Percentiles rank a stretch among this genome's conserved stretches.
Conservation (phyloP, 164 flowering plant genomes). For the Hamamelis virginiana region DNA sequence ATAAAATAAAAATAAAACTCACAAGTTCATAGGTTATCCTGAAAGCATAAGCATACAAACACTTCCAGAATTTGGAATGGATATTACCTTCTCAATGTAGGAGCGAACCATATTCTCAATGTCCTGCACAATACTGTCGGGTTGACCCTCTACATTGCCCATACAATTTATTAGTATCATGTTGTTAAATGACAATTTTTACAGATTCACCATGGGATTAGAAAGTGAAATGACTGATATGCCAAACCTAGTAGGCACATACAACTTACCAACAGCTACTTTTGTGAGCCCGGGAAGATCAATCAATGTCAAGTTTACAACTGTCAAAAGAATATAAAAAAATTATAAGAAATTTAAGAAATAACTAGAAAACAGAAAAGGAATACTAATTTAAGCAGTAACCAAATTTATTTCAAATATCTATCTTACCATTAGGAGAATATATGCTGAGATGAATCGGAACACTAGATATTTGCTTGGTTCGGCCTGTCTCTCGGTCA, state of each 20-base stretch:
- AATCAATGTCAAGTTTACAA: conserved; percentile 52
- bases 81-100: conserved; percentile 74
- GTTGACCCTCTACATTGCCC: conserved; percentile 58
- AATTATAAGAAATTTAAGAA: neutral
- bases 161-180: conserved; percentile 6
- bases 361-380: neutral
- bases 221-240: neutral
- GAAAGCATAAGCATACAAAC: no score
- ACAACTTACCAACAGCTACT: conserved; percentile 48
- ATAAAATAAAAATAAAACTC: no score
- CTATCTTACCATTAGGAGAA: conserved; percentile 78
- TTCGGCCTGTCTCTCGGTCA: conserved; percentile 90
- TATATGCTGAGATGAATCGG: conserved; percentile 93
- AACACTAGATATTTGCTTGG: conserved; percentile 71
- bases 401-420: neutral
- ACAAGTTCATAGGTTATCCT: no score
- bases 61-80: neutral
- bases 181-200: neutral
- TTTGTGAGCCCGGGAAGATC: conserved; percentile 62
- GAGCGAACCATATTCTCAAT: conserved; percentile 90
- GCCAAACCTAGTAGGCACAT: neutral
- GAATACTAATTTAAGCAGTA: neutral
- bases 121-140: conserved; percentile 74
- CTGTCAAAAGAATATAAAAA: conserved; percentile 26
- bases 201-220: neutral